phyloP scores from a whole-genome alignment of 345 rosid species.

The Eucalyptus globulus region DNA sequence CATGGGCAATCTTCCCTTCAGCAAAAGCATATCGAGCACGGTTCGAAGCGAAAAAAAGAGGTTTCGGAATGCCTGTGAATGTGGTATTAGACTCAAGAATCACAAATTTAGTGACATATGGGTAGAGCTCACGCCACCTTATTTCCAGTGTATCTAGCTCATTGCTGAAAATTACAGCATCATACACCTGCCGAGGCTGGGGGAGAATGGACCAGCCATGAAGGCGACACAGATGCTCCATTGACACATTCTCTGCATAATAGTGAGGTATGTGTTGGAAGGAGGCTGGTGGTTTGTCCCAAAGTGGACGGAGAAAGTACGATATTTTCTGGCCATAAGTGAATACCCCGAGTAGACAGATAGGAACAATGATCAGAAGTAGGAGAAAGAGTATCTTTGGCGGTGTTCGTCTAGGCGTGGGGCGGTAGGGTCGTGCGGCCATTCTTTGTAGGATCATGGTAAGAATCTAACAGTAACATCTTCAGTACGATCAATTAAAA shows the following conservation, averaged over 20 bases:
- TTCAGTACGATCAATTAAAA: neutral
- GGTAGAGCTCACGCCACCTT: conserved; percentile 69
- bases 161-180: conserved; percentile 75
- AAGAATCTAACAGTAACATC: neutral
- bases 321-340: conserved; percentile 32
- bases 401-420: conserved; percentile 12
- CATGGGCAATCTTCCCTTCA: conserved; percentile 44
- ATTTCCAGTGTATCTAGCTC: conserved; percentile 83
- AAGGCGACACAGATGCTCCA: conserved; percentile 66
- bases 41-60: conserved; percentile 48
- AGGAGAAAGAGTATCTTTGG: conserved; percentile 14
- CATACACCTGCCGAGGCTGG: conserved; percentile 58
- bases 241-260: conserved; percentile 88
- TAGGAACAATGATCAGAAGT: conserved; percentile 34
- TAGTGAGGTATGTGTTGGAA: conserved; percentile 68
- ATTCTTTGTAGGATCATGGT: conserved; percentile 10
- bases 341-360: conserved; percentile 37
- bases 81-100: conserved; percentile 82
- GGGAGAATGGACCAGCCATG: conserved; percentile 74
- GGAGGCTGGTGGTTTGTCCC: conserved; percentile 79
- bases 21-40: conserved; percentile 50
- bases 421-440: conserved; percentile 28
- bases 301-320: conserved; percentile 75
- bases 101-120: conserved; percentile 57
- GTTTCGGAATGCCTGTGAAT: conserved; percentile 84